phyloP scores from a whole-genome alignment of 2,329 filamentous ascomycete species.

The Curvularia hawaiiensis region DNA sequence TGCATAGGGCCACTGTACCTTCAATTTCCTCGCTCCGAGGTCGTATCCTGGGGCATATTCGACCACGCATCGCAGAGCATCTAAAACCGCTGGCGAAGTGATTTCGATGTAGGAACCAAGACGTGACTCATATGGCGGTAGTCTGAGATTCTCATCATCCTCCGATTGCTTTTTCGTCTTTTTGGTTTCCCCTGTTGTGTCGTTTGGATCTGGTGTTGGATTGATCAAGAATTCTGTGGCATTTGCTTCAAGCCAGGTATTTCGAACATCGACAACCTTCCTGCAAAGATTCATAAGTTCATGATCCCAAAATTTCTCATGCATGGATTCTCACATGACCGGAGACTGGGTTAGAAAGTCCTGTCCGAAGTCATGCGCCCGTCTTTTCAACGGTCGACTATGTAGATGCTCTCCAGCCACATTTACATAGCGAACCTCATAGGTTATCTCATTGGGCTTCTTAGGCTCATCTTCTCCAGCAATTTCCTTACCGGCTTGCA shows the following conservation, averaged over 20 bases:
- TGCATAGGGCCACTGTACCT: neutral
- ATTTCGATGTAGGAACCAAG: slow-evolving; percentile 1
- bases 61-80: neutral
- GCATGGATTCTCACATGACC: neutral
- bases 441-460: neutral
- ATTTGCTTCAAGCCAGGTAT: neutral
- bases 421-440: neutral
- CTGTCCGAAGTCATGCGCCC: neutral
- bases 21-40: neutral
- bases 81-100: neutral
- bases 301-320: neutral
- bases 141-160: neutral
- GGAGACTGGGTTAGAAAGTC: neutral
- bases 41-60: slow-evolving; percentile 1
- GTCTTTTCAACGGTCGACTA: neutral
- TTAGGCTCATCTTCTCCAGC: neutral
- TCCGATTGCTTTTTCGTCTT: neutral
- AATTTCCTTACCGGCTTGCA: neutral
- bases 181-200: neutral
- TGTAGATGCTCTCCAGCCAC: neutral
- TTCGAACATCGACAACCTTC: slow-evolving; percentile 3
- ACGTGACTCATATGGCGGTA: neutral
- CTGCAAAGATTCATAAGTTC: neutral
- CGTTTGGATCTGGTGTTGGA: neutral
- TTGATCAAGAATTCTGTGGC: neutral